phyloP scores from a whole-genome alignment of 2,329 filamentous ascomycete genomes.

The Curvularia hawaiiensis region DNA sequence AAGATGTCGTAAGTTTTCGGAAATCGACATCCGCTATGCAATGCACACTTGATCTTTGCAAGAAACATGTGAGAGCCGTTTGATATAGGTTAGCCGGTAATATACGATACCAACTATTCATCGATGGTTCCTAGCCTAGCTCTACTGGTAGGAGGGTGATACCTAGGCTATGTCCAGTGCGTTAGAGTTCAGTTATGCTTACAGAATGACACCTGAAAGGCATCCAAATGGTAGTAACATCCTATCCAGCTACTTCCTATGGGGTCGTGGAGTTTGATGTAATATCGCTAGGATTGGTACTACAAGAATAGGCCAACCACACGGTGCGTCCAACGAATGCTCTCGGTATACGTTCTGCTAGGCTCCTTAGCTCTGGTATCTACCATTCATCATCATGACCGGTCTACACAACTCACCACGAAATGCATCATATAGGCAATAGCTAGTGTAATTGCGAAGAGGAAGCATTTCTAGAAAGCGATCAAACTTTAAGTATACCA shows the following conservation, averaged over 20 bases:
- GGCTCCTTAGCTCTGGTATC: neutral
- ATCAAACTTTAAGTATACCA: neutral
- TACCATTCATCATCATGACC: neutral
- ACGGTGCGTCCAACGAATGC: neutral
- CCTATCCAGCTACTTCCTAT: neutral
- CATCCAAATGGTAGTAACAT: neutral
- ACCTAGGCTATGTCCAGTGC: neutral
- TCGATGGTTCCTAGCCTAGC: neutral
- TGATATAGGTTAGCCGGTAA: no score
- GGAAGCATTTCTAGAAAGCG: neutral
- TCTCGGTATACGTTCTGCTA: neutral
- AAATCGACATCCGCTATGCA: neutral
- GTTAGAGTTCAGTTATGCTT: no score
- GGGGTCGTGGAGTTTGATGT: neutral
- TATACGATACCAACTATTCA: neutral
- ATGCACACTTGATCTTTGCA: neutral
- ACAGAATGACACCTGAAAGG: neutral
- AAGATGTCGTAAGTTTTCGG: neutral
- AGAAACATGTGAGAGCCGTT: no score
- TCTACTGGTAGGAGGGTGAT: neutral
- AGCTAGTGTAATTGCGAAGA: neutral
- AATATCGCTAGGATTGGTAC: neutral
- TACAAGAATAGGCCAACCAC: neutral
- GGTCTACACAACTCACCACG: neutral
- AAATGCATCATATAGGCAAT: neutral